Conservation (phyloP, 2,329 filamentous ascomycete species). For the Amesomyces nigricolor region DNA sequence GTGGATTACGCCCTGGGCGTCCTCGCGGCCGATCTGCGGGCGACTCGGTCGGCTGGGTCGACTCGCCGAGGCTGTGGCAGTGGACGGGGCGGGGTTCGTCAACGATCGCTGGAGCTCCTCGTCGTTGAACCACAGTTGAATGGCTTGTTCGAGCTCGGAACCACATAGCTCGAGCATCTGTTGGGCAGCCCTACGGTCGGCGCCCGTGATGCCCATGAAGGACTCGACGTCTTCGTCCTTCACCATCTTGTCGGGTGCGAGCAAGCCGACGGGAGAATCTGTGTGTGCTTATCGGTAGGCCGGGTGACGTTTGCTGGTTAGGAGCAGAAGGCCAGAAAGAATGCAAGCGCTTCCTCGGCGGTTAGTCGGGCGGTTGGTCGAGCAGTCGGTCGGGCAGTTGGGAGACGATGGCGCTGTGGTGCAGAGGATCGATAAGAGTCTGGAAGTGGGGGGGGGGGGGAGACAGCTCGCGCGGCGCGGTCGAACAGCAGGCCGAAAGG, state of each 20-base stretch:
- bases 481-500: neutral
- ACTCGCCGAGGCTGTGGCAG: slow-evolving; percentile 22
- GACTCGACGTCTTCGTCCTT: slow-evolving; percentile 61
- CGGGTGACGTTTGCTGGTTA: neutral
- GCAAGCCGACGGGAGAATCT: neutral
- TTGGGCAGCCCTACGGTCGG: slow-evolving; percentile 65
- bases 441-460: neutral
- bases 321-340: too few species aligned
- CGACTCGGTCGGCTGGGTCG: slow-evolving; percentile 20
- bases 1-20: slow-evolving; percentile 59
- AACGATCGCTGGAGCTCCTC: slow-evolving; percentile 60
- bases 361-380: neutral
- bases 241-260: slow-evolving; percentile 46
- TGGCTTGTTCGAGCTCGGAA: slow-evolving; percentile 75
- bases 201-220: slow-evolving; percentile 78
- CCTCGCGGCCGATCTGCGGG: slow-evolving; percentile 39
- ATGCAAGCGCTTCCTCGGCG: neutral
- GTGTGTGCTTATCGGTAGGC: neutral
- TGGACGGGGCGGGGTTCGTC: slow-evolving; percentile 33
- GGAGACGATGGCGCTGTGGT: neutral
- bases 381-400: neutral
- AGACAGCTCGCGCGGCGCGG: neutral
- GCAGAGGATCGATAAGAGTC: neutral
- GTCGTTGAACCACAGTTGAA: slow-evolving; percentile 86
- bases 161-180: slow-evolving; percentile 83